Conservation (phyloP, 805 yeast genomes). For the Candida chilensis region DNA sequence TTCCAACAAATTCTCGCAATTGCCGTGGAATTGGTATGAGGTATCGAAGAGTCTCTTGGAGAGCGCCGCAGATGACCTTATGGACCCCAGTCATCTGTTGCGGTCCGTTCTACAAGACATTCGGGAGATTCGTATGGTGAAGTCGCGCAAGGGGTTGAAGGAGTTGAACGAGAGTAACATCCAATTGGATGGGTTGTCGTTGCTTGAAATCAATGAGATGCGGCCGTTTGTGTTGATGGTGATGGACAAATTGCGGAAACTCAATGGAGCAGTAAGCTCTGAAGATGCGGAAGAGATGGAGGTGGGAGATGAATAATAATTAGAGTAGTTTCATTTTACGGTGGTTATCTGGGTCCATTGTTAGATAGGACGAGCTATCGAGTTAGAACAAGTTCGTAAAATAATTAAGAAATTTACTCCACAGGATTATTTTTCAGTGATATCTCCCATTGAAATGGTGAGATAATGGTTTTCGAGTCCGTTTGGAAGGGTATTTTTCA, state of each 20-base stretch:
- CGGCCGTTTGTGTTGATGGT: constrained; percentile 74
- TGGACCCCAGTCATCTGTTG: constrained; percentile 62
- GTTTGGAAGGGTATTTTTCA: too few species aligned
- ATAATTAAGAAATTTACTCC: too few species aligned
- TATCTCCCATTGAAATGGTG: too few species aligned
- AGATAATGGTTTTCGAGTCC: too few species aligned
- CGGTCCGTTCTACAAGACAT: constrained; percentile 72
- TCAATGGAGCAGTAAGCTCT: constrained; percentile 27
- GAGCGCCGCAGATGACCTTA: constrained; percentile 70
- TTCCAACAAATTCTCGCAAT: constrained; percentile 49
- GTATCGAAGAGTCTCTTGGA: constrained; percentile 59
- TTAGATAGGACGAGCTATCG: too few species aligned
- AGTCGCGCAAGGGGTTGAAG: constrained; percentile 70
- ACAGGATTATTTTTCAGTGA: too few species aligned
- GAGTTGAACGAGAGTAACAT: constrained; percentile 77
- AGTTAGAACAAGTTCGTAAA: too few species aligned
- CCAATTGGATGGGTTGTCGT: constrained; percentile 72
- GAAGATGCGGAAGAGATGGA: constrained; percentile 7
- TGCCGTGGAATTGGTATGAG: constrained; percentile 91
- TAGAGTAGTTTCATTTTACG: background rate
- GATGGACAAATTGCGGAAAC: constrained; percentile 66
- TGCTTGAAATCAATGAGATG: constrained; percentile 81
- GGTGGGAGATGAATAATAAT: constrained; percentile 5
- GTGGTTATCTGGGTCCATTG: background rate
- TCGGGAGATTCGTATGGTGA: constrained; percentile 72